A percentile compares a stretch with the other conserved stretches of the same genome.
Conservation (phyloP, 805 yeast species). For the Starmerella bombicola region DNA sequence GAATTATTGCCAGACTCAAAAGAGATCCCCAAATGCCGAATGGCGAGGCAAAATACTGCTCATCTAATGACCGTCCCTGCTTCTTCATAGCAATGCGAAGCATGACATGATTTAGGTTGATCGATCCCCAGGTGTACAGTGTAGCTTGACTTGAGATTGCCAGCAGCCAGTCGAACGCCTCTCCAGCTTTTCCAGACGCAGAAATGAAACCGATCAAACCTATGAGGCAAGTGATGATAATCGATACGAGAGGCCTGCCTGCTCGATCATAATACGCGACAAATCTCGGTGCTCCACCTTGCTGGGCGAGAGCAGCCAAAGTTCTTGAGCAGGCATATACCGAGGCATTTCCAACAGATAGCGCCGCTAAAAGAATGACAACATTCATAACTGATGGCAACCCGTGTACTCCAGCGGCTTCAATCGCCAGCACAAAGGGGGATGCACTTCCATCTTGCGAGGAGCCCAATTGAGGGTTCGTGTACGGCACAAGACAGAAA, state of each 20-base stretch:
- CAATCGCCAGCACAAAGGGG: slow-evolving; percentile 61
- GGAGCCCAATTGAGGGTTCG: slow-evolving; percentile 37
- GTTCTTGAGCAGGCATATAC: slow-evolving; percentile 65
- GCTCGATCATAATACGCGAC: slow-evolving; percentile 55
- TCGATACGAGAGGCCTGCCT: slow-evolving; percentile 59
- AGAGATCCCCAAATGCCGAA: slow-evolving; percentile 57
- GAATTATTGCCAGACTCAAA: slow-evolving; percentile 47
- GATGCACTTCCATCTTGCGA: slow-evolving; percentile 52
- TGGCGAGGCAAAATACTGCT: slow-evolving; percentile 53
- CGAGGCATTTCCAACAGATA: slow-evolving; percentile 65
- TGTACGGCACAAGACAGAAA: slow-evolving; percentile 64
- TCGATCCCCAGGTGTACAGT: slow-evolving; percentile 51
- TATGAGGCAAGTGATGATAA: slow-evolving; percentile 38
- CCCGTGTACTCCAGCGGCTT: slow-evolving; percentile 52
- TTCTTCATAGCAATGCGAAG: slow-evolving; percentile 42
- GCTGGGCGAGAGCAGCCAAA: slow-evolving; percentile 50
- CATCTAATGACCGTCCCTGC: slow-evolving; percentile 56
- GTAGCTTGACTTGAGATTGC: slow-evolving; percentile 54
- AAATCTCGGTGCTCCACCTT: slow-evolving; percentile 47
- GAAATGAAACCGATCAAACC: slow-evolving; percentile 50
- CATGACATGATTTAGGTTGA: slow-evolving; percentile 43
- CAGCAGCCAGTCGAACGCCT: slow-evolving; percentile 51
- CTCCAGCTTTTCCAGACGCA: slow-evolving; percentile 40
- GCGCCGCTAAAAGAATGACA: slow-evolving; percentile 52
- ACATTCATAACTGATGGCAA: slow-evolving; percentile 61